Evolutionary conservation across 176 grass and related monocot genomes (phyloP).

Genomic region (Carex littledalei): DNA sequence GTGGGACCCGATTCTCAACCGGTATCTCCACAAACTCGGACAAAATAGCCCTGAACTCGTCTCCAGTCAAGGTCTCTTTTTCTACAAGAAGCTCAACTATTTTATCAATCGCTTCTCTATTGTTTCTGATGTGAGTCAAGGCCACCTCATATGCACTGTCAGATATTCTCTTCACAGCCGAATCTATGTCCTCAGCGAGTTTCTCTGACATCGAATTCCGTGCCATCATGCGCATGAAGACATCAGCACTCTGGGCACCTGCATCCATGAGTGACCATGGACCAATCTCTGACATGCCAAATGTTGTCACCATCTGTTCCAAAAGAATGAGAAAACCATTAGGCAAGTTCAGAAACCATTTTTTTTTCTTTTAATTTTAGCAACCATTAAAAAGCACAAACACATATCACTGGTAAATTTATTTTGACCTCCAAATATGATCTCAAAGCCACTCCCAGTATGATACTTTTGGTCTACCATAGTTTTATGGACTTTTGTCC

Average conservation of each 20-base stretch:
- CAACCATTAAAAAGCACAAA: neutral
- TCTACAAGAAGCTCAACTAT: slow-evolving; percentile 89
- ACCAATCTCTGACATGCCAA: slow-evolving; percentile 94
- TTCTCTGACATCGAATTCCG: slow-evolving; percentile 98
- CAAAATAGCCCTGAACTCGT: slow-evolving; percentile 83
- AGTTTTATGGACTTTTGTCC: neutral
- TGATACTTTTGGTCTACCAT: neutral
- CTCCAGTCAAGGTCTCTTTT: slow-evolving; percentile 82
- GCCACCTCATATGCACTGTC: slow-evolving; percentile 76
- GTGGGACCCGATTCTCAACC: slow-evolving; percentile 74
- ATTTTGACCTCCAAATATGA: neutral
- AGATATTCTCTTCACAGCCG: slow-evolving; percentile 65
- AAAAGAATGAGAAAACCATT: slow-evolving; percentile 5
- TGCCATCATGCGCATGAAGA: slow-evolving; percentile 99
- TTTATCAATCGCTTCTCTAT: slow-evolving; percentile 93
- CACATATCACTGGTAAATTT: neutral
- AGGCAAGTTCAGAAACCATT: neutral
- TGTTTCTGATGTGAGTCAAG: slow-evolving; percentile 56
- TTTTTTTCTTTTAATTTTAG: neutral
- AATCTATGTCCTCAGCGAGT: slow-evolving; percentile 83
- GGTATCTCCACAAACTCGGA: slow-evolving; percentile 92
- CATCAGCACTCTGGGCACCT: slow-evolving; percentile 53
- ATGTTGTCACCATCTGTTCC: slow-evolving; percentile 86
- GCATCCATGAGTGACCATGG: slow-evolving; percentile 97
- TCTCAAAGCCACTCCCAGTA: neutral